Evolutionary conservation across 768 basidiomycete genomes (phyloP), one percentile per base, ranked within the genome.

Genomic region (Psilocybe cubensis): DNA sequence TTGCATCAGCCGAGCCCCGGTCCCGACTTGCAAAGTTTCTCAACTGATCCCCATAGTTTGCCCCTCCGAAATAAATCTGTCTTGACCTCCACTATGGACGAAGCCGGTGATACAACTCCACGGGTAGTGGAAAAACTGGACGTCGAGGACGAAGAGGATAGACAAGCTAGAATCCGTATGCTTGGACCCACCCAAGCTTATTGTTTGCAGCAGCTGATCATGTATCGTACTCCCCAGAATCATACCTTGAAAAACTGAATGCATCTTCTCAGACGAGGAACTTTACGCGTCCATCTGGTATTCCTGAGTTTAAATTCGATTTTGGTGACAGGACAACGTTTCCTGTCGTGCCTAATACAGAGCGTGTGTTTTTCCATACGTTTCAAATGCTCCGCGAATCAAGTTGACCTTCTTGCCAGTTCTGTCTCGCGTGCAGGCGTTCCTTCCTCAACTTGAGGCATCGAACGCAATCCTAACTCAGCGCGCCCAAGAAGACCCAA

Each of bases 391-490:
- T 10, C 25, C 23, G 42, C 61, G 40, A 51, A 31, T 52, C 52
- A 33, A 31, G 11, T 55, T 24, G 14, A 38, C 9, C 21, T n/a
- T n/a, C 23, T 28, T 38, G 1, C 60, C n/a, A 91, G 89, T 91
- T 18, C 73, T 92, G 5, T 76, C 83, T 9, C 83, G 88, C 17
- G 76, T 90, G 3, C 82, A 84, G 66, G 80, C 83, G 0, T 91
- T 91, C 66, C 79, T 91, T 4, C 88, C 88, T 2, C 75, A 83
- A 61, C 73, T 91, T 17, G 81, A 85, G 45, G 86, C 84, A 11
- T 86, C 88, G 2, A 91, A 89, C 62, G 77, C 76, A 2, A 68
- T 79, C 1, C 77, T 91, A 17, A 63, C 76, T 3, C 74, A 77
- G 55, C 75, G 75, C n/a, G 74, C 72, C 9, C 69, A 78, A 35